These are phyloP conservation scores for Hermanozyma aechmeae DNA, from an alignment of 805 yeast genomes.

Conservation along the genomic window DNA sequence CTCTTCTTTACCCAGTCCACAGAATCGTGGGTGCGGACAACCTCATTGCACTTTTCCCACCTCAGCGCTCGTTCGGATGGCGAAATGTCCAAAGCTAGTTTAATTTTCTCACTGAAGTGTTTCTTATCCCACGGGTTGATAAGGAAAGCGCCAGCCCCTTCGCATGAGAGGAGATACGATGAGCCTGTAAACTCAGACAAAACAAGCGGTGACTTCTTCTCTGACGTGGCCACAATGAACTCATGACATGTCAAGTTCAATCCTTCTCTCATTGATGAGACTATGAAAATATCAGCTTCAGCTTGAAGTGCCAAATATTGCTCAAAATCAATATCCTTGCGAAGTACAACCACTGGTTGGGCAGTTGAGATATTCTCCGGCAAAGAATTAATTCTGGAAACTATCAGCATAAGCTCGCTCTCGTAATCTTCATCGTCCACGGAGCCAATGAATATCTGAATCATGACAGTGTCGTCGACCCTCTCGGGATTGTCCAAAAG, in stretches of 20 bases:
- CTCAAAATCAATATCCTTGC: conserved; percentile 80
- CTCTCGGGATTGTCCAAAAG: conserved; percentile 63
- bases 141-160: conserved; percentile 54
- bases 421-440: conserved; percentile 55
- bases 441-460: conserved; percentile 70
- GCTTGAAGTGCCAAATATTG: conserved; percentile 80
- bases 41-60: conserved; percentile 54
- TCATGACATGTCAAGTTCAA: conserved; percentile 96
- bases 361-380: conserved; percentile 60
- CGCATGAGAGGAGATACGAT: conserved; percentile 56
- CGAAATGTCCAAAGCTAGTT: conserved; percentile 56
- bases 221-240: conserved; percentile 66
- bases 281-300: conserved; percentile 84
- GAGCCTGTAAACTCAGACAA: conserved; percentile 94
- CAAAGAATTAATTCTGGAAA: conserved; percentile 75
- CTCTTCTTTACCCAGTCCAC: conserved; percentile 63
- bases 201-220: conserved; percentile 70
- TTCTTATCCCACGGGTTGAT: conserved; percentile 88
- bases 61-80: conserved; percentile 46
- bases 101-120: conserved; percentile 55
- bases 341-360: conserved; percentile 81
- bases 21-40: conserved; percentile 60
- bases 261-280: conserved; percentile 91
- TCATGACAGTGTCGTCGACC: conserved; percentile 59
- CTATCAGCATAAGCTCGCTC: conserved; percentile 63